Conservation (phyloP, 768 basidiomycete species). For the Suillus paluster region DNA sequence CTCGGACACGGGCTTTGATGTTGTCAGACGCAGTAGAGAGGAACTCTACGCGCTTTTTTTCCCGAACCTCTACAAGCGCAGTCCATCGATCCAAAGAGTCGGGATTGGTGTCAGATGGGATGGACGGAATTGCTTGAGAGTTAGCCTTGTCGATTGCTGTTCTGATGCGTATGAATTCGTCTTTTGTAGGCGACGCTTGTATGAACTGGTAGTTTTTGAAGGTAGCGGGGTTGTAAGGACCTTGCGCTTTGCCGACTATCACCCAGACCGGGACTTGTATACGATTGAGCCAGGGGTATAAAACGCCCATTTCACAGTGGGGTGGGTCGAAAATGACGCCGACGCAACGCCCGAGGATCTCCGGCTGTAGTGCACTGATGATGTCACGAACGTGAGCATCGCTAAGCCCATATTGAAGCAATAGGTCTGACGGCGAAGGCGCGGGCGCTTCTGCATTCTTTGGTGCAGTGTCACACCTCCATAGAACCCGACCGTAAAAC, state of each 20-base stretch:
- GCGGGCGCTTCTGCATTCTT: fast-evolving
- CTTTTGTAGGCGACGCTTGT: neutral
- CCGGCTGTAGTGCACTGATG: neutral
- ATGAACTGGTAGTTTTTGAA: neutral
- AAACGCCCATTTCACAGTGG: neutral
- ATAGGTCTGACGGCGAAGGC: neutral
- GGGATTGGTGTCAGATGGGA: neutral
- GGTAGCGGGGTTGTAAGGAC: neutral
- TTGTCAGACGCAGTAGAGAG: too few relatives aligned
- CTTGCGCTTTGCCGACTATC: neutral
- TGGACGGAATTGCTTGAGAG: neutral
- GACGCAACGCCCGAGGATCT: neutral
- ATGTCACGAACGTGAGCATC: neutral
- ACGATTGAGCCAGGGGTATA: neutral
- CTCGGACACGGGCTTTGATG: too few relatives aligned
- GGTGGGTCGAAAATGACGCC: neutral
- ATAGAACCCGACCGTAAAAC: neutral
- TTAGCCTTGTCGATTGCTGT: neutral
- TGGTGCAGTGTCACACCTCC: neutral
- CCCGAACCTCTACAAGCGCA: neutral
- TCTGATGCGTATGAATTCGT: neutral
- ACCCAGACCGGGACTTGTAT: neutral
- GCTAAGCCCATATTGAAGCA: neutral
- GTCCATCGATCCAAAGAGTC: neutral
- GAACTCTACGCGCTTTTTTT: neutral